Evolutionary conservation across 2,329 filamentous ascomycete species (phyloP), one percentile per base, ranked within the genome.

Genomic region (Fusarium chlamydosporum): DNA sequence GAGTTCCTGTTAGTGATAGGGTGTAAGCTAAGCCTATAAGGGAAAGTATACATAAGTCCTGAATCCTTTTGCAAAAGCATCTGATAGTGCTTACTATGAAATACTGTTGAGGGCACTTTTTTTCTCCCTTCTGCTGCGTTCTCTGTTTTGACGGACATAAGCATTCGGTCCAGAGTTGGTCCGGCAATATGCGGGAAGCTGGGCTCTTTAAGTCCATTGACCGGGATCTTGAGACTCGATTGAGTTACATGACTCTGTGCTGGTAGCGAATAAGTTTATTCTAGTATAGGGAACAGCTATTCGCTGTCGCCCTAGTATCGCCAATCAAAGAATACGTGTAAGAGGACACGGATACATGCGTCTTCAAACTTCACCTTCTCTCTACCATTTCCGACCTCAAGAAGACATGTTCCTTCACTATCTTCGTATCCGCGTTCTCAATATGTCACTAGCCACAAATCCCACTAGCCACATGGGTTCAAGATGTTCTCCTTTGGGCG

Each of bases 111-210:
- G 23, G 23, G 26, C 10, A 12, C 5, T 5, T 20, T 38, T 48
- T 38, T 15, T 20, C 4, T 16, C 33, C 23, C 16, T 38, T 1
- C 10, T 6, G 26, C 13, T 10, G 23, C 23, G 34, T 7, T 18
- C 4, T n/a, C 20, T 16, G 23, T 41, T n/a, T 20, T 20, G 13
- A 42, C 18, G 16, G 40, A 16, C 37, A 41, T 64, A 65, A 64
- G 61, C 55, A 65, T 27, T 62, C 61, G 61, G 61, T 40, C 20
- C 33, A 64, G 50, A 37, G 38, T 64, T 64, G 33, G 50, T 20
- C 61, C 61, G 61, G 37, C 33, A n/a, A 26, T 15, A n/a, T 34
- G 20, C 26, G 38, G 27, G 58, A 60, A 34, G n/a, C 29, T 31
- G 18, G 18, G 16, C 29, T 13, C 23, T 33, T 33, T 29, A 43